These are phyloP conservation scores for Rosa hybrid DNA, from an alignment of 331 rosid genomes.

Conservation along the genomic window DNA sequence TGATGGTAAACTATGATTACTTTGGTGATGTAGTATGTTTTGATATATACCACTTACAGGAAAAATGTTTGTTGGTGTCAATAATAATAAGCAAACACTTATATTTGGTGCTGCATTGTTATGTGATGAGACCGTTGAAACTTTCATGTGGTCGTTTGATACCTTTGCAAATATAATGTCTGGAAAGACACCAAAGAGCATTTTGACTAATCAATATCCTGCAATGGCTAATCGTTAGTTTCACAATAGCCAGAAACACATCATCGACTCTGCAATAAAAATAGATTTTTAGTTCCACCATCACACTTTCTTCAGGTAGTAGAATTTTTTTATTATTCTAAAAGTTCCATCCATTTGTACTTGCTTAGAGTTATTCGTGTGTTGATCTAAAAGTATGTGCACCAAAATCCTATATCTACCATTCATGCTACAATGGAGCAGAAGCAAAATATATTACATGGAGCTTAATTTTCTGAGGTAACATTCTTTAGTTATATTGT, in stretches of 20 bases:
- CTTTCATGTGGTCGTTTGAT: neutral
- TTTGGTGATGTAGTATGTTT: neutral
- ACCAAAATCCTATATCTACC: neutral
- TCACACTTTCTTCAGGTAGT: neutral
- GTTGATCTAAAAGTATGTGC: neutral
- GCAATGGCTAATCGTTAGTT: slow-evolving; percentile 1
- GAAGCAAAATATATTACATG: neutral
- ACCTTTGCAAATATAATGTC: neutral
- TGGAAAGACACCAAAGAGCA: neutral
- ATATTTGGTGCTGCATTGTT: neutral
- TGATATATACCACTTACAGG: neutral
- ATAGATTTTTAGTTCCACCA: neutral
- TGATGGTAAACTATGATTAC: neutral
- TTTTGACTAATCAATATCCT: neutral
- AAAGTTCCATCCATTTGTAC: neutral
- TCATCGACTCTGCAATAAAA: neutral
- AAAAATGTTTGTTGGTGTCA: slow-evolving; percentile 10
- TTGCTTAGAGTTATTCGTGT: too few relatives aligned
- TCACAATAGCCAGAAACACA: neutral
- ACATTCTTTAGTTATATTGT: too few relatives aligned
- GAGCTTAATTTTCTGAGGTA: neutral
- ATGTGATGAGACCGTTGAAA: neutral
- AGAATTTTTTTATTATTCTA: too few relatives aligned
- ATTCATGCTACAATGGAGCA: neutral
- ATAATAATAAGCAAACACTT: neutral